These are phyloP conservation scores for Lepiota brunneoincarnata DNA, from an alignment of 768 basidiomycete species.

Conservation along the genomic window DNA sequence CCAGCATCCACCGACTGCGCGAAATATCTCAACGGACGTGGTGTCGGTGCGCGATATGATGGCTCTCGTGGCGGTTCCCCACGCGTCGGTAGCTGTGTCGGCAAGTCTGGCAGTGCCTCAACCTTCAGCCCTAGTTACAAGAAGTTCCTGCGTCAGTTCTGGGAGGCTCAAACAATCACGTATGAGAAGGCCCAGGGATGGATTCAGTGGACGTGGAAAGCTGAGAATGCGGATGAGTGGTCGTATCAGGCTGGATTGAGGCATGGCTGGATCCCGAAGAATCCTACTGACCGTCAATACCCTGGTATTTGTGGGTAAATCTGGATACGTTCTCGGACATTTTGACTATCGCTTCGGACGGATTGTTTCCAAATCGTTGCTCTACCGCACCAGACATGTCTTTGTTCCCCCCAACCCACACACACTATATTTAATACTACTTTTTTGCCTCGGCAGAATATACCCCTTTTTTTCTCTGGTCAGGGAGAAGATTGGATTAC, in stretches of 20 bases:
- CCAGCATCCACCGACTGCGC: slow-evolving; percentile 75
- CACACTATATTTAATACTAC: no score
- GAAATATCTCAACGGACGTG: slow-evolving; percentile 80
- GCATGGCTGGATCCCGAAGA: slow-evolving; percentile 81
- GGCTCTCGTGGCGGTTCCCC: slow-evolving; percentile 59
- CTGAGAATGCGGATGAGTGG: slow-evolving; percentile 86
- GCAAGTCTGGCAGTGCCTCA: slow-evolving; percentile 65
- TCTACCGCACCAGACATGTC: no score
- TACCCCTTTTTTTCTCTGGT: not conserved
- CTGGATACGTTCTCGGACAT: slow-evolving; percentile 11
- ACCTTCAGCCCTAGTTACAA: slow-evolving; percentile 77
- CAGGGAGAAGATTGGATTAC: no score
- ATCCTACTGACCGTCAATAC: slow-evolving; percentile 45
- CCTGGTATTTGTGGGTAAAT: slow-evolving; percentile 42
- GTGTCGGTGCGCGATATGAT: slow-evolving; percentile 60
- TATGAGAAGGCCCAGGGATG: slow-evolving; percentile 69
- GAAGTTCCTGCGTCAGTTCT: slow-evolving; percentile 72
- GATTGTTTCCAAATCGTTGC: no score
- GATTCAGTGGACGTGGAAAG: slow-evolving; percentile 84
- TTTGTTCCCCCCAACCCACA: slow-evolving; percentile 14
- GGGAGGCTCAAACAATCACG: slow-evolving; percentile 82
- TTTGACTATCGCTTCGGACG: no score
- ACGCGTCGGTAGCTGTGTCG: slow-evolving; percentile 39
- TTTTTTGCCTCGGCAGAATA: no score
- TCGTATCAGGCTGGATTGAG: slow-evolving; percentile 77